phyloP scores from a whole-genome alignment of 83 land plant genomes.

The Isoetes engelmannii region DNA sequence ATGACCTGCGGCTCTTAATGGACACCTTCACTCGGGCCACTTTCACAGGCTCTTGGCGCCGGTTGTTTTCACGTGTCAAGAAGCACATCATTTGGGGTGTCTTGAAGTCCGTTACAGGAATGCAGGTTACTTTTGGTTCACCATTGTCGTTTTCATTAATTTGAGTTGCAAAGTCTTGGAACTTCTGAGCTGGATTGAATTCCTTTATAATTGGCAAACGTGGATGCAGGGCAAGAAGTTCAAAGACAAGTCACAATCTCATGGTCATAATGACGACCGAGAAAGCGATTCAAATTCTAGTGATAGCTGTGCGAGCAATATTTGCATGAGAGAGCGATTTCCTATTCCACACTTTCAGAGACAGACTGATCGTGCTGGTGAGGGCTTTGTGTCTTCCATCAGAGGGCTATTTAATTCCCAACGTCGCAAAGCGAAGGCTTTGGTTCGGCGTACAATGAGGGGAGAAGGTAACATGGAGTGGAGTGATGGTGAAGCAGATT shows the following conservation, averaged over 20 bases:
- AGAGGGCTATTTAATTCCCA: conserved; percentile 88
- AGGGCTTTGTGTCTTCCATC: conserved; percentile 96
- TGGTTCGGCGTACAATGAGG: conserved; percentile 76
- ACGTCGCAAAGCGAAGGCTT: conserved; percentile 78
- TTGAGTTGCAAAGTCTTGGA: not conserved
- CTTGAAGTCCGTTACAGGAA: conserved; percentile 90
- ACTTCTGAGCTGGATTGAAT: not conserved
- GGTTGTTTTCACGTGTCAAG: conserved; percentile 79
- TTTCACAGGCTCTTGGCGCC: conserved; percentile 90
- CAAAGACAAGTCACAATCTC: conserved; percentile 79
- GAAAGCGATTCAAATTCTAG: conserved; percentile 56
- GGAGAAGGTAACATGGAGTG: conserved; percentile 62
- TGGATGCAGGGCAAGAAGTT: conserved; percentile 78
- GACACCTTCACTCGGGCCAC: conserved; percentile 80
- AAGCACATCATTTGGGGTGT: conserved; percentile 98
- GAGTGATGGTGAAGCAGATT: conserved; percentile 68
- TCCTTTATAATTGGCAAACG: not conserved
- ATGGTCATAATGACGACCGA: conserved; percentile 34
- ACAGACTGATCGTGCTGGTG: conserved; percentile 92
- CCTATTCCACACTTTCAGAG: conserved; percentile 47
- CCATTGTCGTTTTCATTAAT: not conserved
- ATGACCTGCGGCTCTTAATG: conserved; percentile 84
- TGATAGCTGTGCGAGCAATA: conserved; percentile 66
- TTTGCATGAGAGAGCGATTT: conserved; percentile 39
- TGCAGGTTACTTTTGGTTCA: conserved; percentile 56